phyloP scores from a whole-genome alignment of 352 stramenopile genomes.

The Globisporangium perplexum region DNA sequence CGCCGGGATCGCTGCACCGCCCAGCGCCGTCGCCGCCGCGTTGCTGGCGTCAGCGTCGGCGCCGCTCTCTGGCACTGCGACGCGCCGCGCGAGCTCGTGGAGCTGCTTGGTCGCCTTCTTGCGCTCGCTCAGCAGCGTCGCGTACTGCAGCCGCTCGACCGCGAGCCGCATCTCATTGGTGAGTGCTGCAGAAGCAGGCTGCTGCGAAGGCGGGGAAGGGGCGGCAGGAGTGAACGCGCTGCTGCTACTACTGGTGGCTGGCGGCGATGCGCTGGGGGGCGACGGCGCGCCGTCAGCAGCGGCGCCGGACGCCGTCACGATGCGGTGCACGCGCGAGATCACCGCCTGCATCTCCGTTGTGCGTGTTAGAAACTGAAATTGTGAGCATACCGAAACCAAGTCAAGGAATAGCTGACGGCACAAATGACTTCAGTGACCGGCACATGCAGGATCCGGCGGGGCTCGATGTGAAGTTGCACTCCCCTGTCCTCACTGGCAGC shows the following conservation, averaged over 20 bases:
- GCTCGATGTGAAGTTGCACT: no score
- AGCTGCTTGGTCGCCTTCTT: constrained; percentile 57
- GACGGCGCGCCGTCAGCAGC: not conserved
- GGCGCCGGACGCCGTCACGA: constrained; percentile 33
- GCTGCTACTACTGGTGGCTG: not conserved
- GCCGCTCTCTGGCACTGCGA: constrained; percentile 6
- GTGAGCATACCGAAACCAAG: no score
- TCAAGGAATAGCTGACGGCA: no score
- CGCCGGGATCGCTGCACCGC: constrained; percentile 32
- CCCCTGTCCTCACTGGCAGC: no score
- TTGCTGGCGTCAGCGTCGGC: no score
- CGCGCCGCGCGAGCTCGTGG: constrained; percentile 26
- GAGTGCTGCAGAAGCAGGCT: not conserved
- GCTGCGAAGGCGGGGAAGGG: no score
- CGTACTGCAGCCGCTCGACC: constrained; percentile 67
- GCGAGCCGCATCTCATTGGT: constrained; percentile 36
- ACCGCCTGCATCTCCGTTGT: constrained; percentile 51
- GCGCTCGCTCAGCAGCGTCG: constrained; percentile 63
- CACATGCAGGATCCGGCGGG: no score
- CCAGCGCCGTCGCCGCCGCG: constrained; percentile 18
- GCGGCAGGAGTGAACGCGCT: no score
- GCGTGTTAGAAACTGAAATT: no score
- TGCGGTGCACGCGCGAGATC: constrained; percentile 66
- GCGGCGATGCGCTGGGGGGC: not conserved
- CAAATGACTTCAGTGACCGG: no score